Conservation (phyloP, 371 early-diverging fungal genomes). For the Blakeslea trispora region DNA sequence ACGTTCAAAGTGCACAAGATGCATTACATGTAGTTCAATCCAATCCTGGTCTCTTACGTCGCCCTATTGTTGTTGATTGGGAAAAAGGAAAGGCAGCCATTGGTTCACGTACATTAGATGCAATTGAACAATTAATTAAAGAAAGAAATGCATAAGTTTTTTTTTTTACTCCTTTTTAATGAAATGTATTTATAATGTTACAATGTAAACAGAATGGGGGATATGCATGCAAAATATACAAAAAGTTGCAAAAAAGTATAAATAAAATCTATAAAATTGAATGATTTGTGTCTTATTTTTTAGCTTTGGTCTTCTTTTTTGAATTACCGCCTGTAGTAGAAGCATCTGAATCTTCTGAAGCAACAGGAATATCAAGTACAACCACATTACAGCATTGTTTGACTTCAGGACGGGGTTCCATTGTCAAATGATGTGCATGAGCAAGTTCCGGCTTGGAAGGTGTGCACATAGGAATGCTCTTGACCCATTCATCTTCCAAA, state of each 20-base stretch:
- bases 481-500: slow-evolving; percentile 59
- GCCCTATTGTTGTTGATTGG: slow-evolving; percentile 49
- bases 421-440: slow-evolving; percentile 49
- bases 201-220: too few relatives aligned
- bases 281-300: background rate
- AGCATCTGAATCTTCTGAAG: slow-evolving; percentile 5
- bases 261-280: background rate
- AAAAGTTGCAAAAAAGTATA: too few relatives aligned
- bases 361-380: slow-evolving; percentile 16
- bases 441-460: slow-evolving; percentile 26
- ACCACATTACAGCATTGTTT: slow-evolving; percentile 31
- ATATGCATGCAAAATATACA: too few relatives aligned
- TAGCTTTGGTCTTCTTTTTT: slow-evolving; percentile 11
- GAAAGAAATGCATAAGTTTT: slow-evolving; percentile 16
- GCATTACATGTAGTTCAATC: slow-evolving; percentile 24
- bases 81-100: slow-evolving; percentile 40
- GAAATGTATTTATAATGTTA: too few relatives aligned
- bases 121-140: slow-evolving; percentile 25
- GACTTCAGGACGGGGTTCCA: slow-evolving; percentile 32
- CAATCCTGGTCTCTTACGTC: slow-evolving; percentile 24
- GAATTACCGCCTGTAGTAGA: background rate
- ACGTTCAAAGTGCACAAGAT: slow-evolving; percentile 22
- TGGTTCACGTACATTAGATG: slow-evolving; percentile 30
- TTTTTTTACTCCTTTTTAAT: too few relatives aligned
- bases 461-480: slow-evolving; percentile 53